phyloP scores from a whole-genome alignment of 768 basidiomycete genomes.

The Boletus eberwhitei region DNA sequence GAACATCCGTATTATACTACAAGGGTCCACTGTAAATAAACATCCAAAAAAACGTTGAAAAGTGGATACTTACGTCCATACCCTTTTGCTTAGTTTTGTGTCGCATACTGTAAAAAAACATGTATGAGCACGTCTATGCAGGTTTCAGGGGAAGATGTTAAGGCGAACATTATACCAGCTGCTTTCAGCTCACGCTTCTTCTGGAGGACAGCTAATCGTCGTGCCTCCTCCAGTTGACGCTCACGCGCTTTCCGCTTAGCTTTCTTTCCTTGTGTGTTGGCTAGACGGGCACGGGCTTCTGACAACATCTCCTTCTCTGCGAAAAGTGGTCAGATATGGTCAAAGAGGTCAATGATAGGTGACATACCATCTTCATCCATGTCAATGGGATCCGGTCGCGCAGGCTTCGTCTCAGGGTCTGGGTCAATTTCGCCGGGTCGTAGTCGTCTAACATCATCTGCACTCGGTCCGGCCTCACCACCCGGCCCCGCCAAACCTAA shows the following conservation, averaged over 20 bases:
- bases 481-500: conserved; percentile 85
- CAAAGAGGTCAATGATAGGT: not conserved
- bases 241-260: conserved; percentile 98
- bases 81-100: conserved; percentile 94
- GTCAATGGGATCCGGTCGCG: conserved; percentile 97
- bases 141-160: not conserved
- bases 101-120: conserved; percentile 59
- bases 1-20: conserved; percentile 97
- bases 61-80: conserved; percentile 74
- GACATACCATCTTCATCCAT: conserved; percentile 97
- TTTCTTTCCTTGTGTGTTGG: conserved; percentile 99
- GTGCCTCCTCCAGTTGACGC: conserved; percentile 93
- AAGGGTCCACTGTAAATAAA: not conserved
- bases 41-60: not conserved
- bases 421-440: conserved; percentile 98
- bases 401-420: conserved; percentile 97
- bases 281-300: conserved; percentile 94
- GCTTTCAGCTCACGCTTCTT: conserved; percentile 98
- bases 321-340: conserved; percentile 4
- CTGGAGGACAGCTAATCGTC: conserved; percentile 89
- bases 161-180: conserved; percentile 88
- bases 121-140: not conserved
- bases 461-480: conserved; percentile 75
- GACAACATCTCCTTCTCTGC: conserved; percentile 99
- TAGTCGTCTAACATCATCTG: conserved; percentile 87